These are phyloP conservation scores for Stramenopiles sp. DNA, from an alignment of 352 stramenopile species.

Conservation along the genomic window DNA sequence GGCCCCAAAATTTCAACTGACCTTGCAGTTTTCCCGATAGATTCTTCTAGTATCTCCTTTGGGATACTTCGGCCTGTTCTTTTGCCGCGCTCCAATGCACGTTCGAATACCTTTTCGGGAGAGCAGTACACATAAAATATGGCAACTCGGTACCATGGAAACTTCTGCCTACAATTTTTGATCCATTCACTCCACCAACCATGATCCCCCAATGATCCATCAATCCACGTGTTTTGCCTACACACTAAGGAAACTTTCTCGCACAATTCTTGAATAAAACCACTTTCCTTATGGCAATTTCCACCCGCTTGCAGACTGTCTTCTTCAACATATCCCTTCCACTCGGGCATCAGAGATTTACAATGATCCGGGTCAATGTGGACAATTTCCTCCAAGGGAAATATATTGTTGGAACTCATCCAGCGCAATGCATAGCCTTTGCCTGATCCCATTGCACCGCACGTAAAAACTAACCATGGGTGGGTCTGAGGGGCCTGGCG, in stretches of 20 bases:
- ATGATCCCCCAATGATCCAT: conserved; percentile 22
- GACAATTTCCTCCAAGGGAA: conserved; percentile 15
- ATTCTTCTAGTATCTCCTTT: conserved; percentile 13
- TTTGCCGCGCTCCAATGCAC: conserved; percentile 15
- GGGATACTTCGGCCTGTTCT: conserved; percentile 21
- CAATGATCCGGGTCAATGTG: conserved; percentile 14
- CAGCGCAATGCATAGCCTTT: conserved; percentile 25
- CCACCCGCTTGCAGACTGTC: conserved; percentile 15
- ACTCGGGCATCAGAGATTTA: conserved; percentile 23
- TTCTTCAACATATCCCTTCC: conserved; percentile 18
- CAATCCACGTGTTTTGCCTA: conserved; percentile 23
- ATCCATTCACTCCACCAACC: conserved; percentile 22
- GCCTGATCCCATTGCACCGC: conserved; percentile 23
- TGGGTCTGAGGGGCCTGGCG: conserved; percentile 2
- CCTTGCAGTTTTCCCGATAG: neutral
- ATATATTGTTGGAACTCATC: conserved; percentile 22
- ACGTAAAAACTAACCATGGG: conserved; percentile 25
- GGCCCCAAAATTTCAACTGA: conserved; percentile 11
- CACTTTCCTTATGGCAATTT: conserved; percentile 22
- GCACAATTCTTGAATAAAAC: conserved; percentile 22
- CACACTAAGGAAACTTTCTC: conserved; percentile 23
- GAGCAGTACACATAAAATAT: conserved; percentile 20
- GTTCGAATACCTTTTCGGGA: conserved; percentile 16
- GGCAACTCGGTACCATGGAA: conserved; percentile 24
- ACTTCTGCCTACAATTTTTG: conserved; percentile 10